Evolutionary conservation across 1,139 yeast genomes (phyloP), one percentile per base, ranked within the genome.

Genomic region (Scheffersomyces cryptocercus): DNA sequence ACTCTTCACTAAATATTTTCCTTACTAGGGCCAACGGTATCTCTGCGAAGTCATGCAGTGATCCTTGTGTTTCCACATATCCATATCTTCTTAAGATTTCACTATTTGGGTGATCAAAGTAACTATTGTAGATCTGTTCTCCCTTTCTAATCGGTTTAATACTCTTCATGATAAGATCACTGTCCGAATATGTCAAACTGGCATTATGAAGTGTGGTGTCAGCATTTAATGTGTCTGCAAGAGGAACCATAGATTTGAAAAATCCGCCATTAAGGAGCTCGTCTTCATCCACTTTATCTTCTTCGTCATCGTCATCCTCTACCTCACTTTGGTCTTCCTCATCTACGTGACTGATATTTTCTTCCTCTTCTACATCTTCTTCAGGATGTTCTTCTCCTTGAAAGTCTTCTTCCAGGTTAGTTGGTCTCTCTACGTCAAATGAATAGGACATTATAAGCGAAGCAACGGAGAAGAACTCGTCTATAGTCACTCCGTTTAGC

Each of bases 1-100:
- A 48, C 45, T 67, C 36, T 0, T 56, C 52, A 1, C 67, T 48
- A 40, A 75, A 73, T 35, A 61, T 67, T 4, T 47, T 53, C 36
- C 67, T 67, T 14, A 85, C 70, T 3, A 58, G 55, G 0, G 50
- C 40, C 38, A 84, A 49, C 1, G 84, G 75, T 2, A 93, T 58
- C 61, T 93, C 98, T 6, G 85, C 97, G 54, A 88, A 85, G 60
- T 93, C 98, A 59, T 72, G 81, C 41, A 77, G 79, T 0, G 96
- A 88, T 0, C 91, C 91, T 10, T 74, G 75, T 46, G 72, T 64
- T 63, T 93, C 97, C 16, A 88, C 95, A 56, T 88, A 93, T 0
- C 99, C 99, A 53, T 91, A 93, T 44, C 96, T 77, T 55, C 99
- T 79, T 45, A 93, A 71, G 31, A 93, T 75, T 56, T 93, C 98